A percentile compares a stretch with the other conserved stretches of the same genome.
phyloP scores from a whole-genome alignment of 129 eudicot genomes.

The Escallonia rubra region DNA sequence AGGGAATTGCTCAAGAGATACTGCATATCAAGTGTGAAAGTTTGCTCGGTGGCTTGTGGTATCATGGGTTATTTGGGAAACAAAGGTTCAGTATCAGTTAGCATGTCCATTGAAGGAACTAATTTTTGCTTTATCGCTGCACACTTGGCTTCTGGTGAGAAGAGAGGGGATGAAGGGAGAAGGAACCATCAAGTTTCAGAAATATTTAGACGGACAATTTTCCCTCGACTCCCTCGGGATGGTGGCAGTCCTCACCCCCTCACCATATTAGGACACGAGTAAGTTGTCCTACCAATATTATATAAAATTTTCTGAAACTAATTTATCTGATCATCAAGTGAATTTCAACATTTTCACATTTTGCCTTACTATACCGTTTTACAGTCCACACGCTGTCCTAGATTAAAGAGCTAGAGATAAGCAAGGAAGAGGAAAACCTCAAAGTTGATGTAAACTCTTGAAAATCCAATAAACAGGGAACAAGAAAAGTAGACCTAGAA shows the following conservation, averaged over 20 bases:
- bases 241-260: slow-evolving; percentile 46
- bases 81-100: slow-evolving; percentile 87
- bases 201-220: slow-evolving; percentile 67
- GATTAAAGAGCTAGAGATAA: neutral
- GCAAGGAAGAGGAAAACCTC: neutral
- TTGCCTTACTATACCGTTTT: too few species aligned
- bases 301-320: neutral
- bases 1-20: slow-evolving; percentile 47
- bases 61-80: slow-evolving; percentile 92
- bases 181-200: slow-evolving; percentile 83
- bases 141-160: slow-evolving; percentile 93
- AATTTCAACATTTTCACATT: neutral
- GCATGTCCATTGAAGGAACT: slow-evolving; percentile 74
- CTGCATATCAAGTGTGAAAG: slow-evolving; percentile 55
- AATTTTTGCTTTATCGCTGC: slow-evolving; percentile 82
- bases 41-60: slow-evolving; percentile 79
- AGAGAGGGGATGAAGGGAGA: slow-evolving; percentile 80
- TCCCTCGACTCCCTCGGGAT: slow-evolving; percentile 46
- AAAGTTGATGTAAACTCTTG: neutral
- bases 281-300: slow-evolving; percentile 32
- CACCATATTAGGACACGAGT: slow-evolving; percentile 91
- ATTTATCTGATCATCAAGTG: neutral
- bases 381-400: neutral
- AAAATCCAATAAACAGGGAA: neutral
- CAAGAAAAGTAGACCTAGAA: neutral